Conservation (phyloP, 2,329 filamentous ascomycete genomes). For the Phialemonium atrogriseum region DNA sequence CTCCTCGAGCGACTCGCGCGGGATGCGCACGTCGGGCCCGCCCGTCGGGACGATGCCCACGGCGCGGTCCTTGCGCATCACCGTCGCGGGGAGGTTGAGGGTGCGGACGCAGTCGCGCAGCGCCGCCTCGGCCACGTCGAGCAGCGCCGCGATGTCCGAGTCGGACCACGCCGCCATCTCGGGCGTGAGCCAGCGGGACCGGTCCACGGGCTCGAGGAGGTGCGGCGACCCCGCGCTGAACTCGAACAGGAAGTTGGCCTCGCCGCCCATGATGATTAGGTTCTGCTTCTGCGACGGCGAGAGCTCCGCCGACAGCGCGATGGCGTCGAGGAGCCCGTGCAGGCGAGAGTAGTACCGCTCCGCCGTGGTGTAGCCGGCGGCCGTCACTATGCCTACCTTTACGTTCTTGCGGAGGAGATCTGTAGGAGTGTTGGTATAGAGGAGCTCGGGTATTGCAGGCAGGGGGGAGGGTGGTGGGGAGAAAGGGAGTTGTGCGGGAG, state of each 20-base stretch:
- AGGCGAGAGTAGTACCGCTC: slow-evolving; percentile 80
- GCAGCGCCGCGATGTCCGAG: slow-evolving; percentile 65
- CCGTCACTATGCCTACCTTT: slow-evolving; percentile 90
- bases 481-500: neutral
- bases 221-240: slow-evolving; percentile 58
- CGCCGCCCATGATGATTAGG: slow-evolving; percentile 87
- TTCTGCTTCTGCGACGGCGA: slow-evolving; percentile 62
- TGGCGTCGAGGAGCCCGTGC: slow-evolving; percentile 75
- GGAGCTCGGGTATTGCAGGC: neutral
- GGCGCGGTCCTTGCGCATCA: slow-evolving; percentile 83
- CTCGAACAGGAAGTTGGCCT: slow-evolving; percentile 90
- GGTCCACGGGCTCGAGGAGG: slow-evolving; percentile 60
- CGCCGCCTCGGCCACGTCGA: slow-evolving; percentile 82
- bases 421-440: slow-evolving; percentile 12
- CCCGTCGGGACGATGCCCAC: slow-evolving; percentile 67
- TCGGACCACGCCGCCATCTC: slow-evolving; percentile 75
- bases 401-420: slow-evolving; percentile 70
- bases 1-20: slow-evolving; percentile 86
- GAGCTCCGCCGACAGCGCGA: slow-evolving; percentile 52
- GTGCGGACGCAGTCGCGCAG: slow-evolving; percentile 73
- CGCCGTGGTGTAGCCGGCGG: slow-evolving; percentile 86
- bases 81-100: slow-evolving; percentile 67
- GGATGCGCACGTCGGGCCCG: slow-evolving; percentile 58
- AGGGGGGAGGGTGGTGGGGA: neutral
- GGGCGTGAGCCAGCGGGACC: slow-evolving; percentile 63